Base-by-base conservation (phyloP, 345 rosid species). In the Erodium maritimum region DNA sequence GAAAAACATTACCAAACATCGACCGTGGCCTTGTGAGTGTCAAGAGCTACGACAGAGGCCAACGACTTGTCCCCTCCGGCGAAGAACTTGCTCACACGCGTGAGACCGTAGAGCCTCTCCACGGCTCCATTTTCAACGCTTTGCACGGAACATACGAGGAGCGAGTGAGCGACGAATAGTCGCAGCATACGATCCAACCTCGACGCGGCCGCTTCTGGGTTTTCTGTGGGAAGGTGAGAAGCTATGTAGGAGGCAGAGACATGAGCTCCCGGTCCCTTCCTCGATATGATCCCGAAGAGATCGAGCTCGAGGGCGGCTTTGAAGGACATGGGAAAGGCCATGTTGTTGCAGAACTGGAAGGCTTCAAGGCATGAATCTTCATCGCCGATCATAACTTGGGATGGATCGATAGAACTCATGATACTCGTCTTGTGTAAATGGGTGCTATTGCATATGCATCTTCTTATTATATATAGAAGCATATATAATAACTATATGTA, bases 141-240 rank as follows among this genome's bases (percentile, higher is more conserved):
- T 9, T 55, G 50, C 18, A 56, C n/a, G 20, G 34, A 13, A 18
- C 61, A 56, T n/a, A 46, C 29, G 37, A 58, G 51, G 20, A 65
- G 52, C 0, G 42, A 34, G 51, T 19, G 62, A 60, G 52, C 21
- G 7, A 56, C 65, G 6, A 61, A 56, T 23, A 61, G 60, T 20
- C 59, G 25, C 60, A 63, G 52, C 67, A 63, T 63, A 50, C 57
- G 56, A 34, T 53, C 57, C 5, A 61, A 34, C 46, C 19, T 53
- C 5, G 48, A 54, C 6, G 50, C 46, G 0, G n/a, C n/a, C n/a
- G 65, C 52, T 20, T 54, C 58, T 2, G 53, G 33, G 52, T n/a
- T 33, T 21, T 4, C 17, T 7, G 37, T 42, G 8, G 24, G 19
- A 22, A 60, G 56, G 55, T 50, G 55, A 12, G 63, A 23, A 3